These are phyloP conservation scores for Calonectria naviculata DNA, from an alignment of 2,329 filamentous ascomycete genomes.

Conservation along the genomic window DNA sequence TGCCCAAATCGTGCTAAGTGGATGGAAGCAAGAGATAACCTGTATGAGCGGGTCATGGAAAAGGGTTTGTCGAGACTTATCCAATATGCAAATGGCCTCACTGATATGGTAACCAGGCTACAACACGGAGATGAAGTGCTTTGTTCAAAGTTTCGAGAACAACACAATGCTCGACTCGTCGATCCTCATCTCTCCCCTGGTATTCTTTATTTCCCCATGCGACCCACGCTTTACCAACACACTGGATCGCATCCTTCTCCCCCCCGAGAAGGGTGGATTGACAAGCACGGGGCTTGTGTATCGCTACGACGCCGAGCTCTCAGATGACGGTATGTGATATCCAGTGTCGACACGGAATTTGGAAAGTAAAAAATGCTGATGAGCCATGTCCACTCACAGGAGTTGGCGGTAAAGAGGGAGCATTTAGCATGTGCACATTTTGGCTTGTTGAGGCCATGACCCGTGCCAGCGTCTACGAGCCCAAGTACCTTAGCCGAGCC, in stretches of 20 bases:
- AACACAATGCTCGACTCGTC: slow-evolving; percentile 78
- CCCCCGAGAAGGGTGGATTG: slow-evolving; percentile 79
- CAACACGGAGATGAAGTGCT: slow-evolving; percentile 75
- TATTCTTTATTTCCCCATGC: slow-evolving; percentile 83
- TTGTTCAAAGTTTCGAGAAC: slow-evolving; percentile 82
- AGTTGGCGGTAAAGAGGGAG: slow-evolving; percentile 79
- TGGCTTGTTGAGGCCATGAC: slow-evolving; percentile 86
- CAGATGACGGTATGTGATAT: slow-evolving; percentile 71
- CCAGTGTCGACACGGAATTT: no score
- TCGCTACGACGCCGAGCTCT: slow-evolving; percentile 76
- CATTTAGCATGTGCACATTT: slow-evolving; percentile 86
- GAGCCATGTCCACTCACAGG: slow-evolving; percentile 53
- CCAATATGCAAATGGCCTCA: no score
- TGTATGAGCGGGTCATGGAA: slow-evolving; percentile 84
- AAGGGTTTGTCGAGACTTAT: slow-evolving; percentile 55
- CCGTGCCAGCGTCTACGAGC: slow-evolving; percentile 72
- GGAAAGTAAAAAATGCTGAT: slow-evolving; percentile 6
- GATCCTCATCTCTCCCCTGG: slow-evolving; percentile 80
- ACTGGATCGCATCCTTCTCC: slow-evolving; percentile 76
- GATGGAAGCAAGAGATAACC: slow-evolving; percentile 72
- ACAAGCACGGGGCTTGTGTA: slow-evolving; percentile 82
- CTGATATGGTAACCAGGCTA: slow-evolving; percentile 61
- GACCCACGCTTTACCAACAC: slow-evolving; percentile 81
- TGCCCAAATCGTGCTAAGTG: slow-evolving; percentile 77
- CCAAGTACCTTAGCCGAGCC: slow-evolving; percentile 70